Evolutionary conservation across 179 eudicot genomes (phyloP).

Genomic region (Gypsophila paniculata): DNA sequence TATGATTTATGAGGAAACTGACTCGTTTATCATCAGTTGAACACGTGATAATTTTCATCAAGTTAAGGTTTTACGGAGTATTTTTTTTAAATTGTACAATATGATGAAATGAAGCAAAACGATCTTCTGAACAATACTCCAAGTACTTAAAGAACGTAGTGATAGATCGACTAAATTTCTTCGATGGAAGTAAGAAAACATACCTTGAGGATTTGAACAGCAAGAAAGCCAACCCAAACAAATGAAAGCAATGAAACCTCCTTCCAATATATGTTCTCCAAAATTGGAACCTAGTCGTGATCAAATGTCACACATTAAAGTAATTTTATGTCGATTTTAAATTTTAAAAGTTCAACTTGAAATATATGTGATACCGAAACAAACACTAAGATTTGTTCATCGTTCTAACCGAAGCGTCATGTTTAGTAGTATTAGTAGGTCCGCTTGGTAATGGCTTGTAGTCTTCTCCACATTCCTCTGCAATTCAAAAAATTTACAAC

Average conservation of each 20-base stretch:
- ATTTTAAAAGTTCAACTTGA: not conserved
- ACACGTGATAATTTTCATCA: no score
- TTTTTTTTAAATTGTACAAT: not conserved
- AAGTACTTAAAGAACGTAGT: no score
- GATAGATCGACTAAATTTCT: no score
- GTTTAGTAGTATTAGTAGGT: conserved; percentile 21
- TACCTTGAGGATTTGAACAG: conserved; percentile 67
- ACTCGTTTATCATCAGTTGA: no score
- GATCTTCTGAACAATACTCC: no score
- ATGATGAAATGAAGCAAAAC: not conserved
- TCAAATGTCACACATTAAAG: conserved; percentile 17
- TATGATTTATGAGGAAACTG: not conserved
- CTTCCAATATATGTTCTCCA: conserved; percentile 73
- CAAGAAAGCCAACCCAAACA: conserved; percentile 76
- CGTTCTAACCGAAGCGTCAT: conserved; percentile 23
- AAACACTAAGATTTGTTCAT: not conserved
- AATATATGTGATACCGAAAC: not conserved
- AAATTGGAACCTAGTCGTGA: conserved; percentile 46
- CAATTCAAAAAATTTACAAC: conserved; percentile 15
- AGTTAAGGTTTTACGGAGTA: no score
- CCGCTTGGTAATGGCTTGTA: conserved; percentile 34
- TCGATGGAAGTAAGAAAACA: not conserved
- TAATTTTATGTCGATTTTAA: not conserved
- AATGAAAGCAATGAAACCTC: conserved; percentile 60
- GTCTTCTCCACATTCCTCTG: conserved; percentile 25